A percentile compares a stretch with the other conserved stretches of the same genome.
phyloP scores from a whole-genome alignment of 2,329 filamentous ascomycete species.

The Colletotrichum viniferum region DNA sequence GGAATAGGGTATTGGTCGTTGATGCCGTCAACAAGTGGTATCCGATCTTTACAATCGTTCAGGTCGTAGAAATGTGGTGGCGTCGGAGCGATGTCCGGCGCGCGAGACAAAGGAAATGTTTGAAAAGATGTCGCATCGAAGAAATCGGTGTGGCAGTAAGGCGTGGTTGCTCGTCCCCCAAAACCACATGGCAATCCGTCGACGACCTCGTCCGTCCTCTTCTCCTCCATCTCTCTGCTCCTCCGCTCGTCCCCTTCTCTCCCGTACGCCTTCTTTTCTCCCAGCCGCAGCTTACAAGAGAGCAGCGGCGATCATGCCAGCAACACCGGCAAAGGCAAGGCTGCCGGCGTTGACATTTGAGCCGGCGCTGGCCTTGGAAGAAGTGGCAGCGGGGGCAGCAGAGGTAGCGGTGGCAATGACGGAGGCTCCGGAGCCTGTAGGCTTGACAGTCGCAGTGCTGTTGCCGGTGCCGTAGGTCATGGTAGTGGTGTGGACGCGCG shows the following conservation, averaged over 20 bases:
- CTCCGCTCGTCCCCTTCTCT: background rate
- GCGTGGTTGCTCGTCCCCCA: background rate
- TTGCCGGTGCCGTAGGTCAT: constrained; percentile 43
- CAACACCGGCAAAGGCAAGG: constrained; percentile 52
- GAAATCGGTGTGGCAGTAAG: background rate
- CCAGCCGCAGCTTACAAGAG: constrained; percentile 50
- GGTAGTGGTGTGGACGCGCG: constrained; percentile 42
- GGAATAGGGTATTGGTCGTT: constrained; percentile 10
- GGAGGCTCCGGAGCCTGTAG: constrained; percentile 27
- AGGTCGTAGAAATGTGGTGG: constrained; percentile 7
- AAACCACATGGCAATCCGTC: background rate
- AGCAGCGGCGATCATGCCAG: constrained; percentile 54
- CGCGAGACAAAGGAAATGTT: constrained; percentile 6
- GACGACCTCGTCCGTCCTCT: background rate
- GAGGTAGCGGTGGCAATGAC: constrained; percentile 14
- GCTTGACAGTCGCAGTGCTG: constrained; percentile 36
- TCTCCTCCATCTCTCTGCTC: background rate
- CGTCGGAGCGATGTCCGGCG: background rate
- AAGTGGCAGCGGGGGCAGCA: constrained; percentile 24
- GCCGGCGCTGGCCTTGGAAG: constrained; percentile 31
- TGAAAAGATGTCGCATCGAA: constrained; percentile 17
- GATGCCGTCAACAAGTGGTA: constrained; percentile 1
- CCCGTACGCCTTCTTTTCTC: background rate
- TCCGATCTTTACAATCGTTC: constrained; percentile 4
- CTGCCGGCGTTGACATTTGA: constrained; percentile 45